These are phyloP conservation scores for Claviceps paspali DNA, from an alignment of 2,329 filamentous ascomycete species.

Conservation along the genomic window DNA sequence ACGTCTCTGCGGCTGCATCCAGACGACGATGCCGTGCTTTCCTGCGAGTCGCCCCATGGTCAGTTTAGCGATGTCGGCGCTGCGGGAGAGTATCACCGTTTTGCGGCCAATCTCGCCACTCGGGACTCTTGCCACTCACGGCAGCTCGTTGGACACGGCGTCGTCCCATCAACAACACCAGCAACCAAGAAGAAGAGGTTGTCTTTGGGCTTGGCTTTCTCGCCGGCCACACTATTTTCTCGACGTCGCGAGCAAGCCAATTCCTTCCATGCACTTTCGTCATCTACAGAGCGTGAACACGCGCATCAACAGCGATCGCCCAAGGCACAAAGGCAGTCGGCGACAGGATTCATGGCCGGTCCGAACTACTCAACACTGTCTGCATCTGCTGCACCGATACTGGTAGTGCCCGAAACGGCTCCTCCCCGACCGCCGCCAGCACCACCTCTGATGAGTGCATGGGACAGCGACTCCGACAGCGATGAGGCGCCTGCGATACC, in stretches of 20 bases:
- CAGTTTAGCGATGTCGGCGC: conserved; percentile 17
- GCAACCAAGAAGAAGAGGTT: conserved; percentile 7
- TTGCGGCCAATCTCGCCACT: conserved; percentile 18
- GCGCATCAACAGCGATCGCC: not conserved
- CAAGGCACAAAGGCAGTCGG: not conserved
- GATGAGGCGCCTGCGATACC: conserved; percentile 9
- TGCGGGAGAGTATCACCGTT: conserved; percentile 20
- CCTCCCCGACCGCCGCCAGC: conserved; percentile 5
- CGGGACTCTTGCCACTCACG: conserved; percentile 2
- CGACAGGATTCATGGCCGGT: not conserved
- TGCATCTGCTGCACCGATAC: not conserved
- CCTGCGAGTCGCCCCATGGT: conserved; percentile 10
- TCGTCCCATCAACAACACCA: not conserved
- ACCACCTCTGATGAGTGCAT: conserved; percentile 14
- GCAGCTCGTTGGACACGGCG: not conserved
- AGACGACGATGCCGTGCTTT: conserved; percentile 4
- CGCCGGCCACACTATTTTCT: conserved; percentile 13
- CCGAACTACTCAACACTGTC: not conserved
- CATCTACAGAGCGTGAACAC: not conserved
- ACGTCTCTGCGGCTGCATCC: not conserved
- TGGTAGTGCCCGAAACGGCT: not conserved
- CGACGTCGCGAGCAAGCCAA: conserved; percentile 12
- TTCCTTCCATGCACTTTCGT: conserved; percentile 5
- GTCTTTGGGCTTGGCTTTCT: conserved; percentile 12
- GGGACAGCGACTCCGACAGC: conserved; percentile 19